Evolutionary conservation across 352 stramenopile species (phyloP).

Genomic region (Globisporangium barbulae): DNA sequence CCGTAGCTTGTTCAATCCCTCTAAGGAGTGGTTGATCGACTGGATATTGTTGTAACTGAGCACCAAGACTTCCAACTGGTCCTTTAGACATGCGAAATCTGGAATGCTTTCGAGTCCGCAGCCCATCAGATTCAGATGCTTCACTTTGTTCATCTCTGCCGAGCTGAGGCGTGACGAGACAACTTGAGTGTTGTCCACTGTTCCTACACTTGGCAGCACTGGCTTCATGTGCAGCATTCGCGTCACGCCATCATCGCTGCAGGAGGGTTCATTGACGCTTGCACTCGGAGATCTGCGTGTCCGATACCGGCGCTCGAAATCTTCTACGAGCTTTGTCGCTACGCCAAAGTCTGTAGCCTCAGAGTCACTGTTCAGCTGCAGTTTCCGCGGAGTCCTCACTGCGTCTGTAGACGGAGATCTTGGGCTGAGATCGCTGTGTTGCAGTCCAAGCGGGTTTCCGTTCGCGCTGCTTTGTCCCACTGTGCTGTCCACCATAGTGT

Average conservation of each 20-base stretch:
- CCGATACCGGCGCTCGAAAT: slow-evolving; percentile 66
- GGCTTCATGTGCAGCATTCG: slow-evolving; percentile 47
- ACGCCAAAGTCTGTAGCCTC: slow-evolving; percentile 32
- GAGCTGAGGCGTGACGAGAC: slow-evolving; percentile 2
- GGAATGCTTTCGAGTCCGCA: slow-evolving; percentile 52
- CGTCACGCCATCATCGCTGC: slow-evolving; percentile 18
- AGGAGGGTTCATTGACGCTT: slow-evolving; percentile 14
- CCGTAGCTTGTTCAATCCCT: slow-evolving; percentile 31
- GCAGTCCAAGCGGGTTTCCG: neutral
- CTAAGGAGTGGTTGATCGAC: slow-evolving; percentile 29
- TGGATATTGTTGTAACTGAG: slow-evolving; percentile 75
- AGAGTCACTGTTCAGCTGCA: neutral
- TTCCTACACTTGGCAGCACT: slow-evolving; percentile 15
- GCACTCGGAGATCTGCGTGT: slow-evolving; percentile 34
- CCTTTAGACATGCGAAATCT: slow-evolving; percentile 29
- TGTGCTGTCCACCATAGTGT: slow-evolving; percentile 18
- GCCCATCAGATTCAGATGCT: slow-evolving; percentile 48
- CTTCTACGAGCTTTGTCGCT: slow-evolving; percentile 31
- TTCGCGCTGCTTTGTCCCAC: neutral
- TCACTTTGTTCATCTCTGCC: slow-evolving; percentile 21
- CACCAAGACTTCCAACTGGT: slow-evolving; percentile 55
- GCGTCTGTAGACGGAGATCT: slow-evolving; percentile 1
- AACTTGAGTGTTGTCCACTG: slow-evolving; percentile 6
- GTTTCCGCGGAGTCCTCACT: slow-evolving; percentile 1
- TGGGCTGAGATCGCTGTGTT: neutral